Conservation (phyloP, 352 stramenopile species). For the Blastocystis sp. region DNA sequence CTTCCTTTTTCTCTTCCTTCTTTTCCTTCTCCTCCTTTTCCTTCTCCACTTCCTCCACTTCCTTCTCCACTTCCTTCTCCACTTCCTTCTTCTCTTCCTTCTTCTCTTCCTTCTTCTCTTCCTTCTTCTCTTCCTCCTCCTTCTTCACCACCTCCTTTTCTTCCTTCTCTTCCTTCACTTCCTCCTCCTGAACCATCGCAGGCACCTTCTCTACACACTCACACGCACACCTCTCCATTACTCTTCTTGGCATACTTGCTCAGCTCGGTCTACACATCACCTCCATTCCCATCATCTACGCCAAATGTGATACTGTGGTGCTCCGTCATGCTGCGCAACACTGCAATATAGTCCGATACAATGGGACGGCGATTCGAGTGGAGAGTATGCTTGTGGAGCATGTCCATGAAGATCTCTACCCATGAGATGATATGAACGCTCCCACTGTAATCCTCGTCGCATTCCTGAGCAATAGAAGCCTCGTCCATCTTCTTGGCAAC, state of each 20-base stretch:
- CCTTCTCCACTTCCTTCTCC: neutral
- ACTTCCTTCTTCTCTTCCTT: neutral
- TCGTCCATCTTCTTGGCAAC: slow-evolving; percentile 50
- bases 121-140: neutral
- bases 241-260: slow-evolving; percentile 63
- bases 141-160: too few relatives aligned
- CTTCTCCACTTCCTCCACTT: neutral
- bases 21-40: neutral
- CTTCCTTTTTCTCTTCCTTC: neutral
- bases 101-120: neutral
- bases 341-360: neutral
- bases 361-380: neutral
- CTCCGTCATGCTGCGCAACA: slow-evolving; percentile 21
- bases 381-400: slow-evolving; percentile 19
- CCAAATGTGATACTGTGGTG: slow-evolving; percentile 56
- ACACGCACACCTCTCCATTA: neutral
- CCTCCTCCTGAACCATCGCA: neutral
- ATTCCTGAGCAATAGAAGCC: neutral
- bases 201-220: slow-evolving; percentile 54
- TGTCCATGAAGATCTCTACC: neutral
- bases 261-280: slow-evolving; percentile 24
- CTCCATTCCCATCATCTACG: neutral
- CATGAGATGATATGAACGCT: neutral
- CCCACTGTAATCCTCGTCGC: slow-evolving; percentile 19
- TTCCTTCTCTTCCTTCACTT: too few relatives aligned